A percentile compares a stretch with the other conserved stretches of the same genome.
Conservation (phyloP, 148 eudicot species). For the Mesembryanthemum crystallinum region DNA sequence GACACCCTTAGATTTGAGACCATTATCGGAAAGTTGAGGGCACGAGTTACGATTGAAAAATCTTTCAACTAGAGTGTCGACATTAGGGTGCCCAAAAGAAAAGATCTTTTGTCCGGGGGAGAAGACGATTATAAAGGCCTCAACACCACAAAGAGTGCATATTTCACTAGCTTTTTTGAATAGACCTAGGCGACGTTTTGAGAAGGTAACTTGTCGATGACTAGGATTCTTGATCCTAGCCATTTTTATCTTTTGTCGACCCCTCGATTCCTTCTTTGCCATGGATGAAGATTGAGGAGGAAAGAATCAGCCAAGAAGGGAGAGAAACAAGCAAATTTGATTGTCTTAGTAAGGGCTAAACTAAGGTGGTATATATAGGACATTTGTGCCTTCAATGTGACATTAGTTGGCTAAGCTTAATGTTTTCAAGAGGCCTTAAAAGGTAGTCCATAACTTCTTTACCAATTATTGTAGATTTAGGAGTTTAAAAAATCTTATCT, state of each 20-base stretch:
- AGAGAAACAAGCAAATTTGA: neutral
- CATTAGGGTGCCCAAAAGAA: constrained; percentile 50
- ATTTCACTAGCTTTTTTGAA: constrained; percentile 62
- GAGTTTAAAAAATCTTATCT: constrained; percentile 36
- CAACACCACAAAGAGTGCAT: constrained; percentile 49
- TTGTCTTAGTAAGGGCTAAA: neutral
- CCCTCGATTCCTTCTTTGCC: constrained; percentile 51
- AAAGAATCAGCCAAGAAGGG: too few relatives aligned
- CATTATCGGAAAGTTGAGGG: constrained; percentile 4
- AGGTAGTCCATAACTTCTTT: constrained; percentile 7
- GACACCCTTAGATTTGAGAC: constrained; percentile 13
- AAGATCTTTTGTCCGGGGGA: constrained; percentile 53
- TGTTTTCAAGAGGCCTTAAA: neutral
- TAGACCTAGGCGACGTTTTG: constrained; percentile 55
- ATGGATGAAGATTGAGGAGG: constrained; percentile 13
- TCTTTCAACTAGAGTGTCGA: constrained; percentile 36
- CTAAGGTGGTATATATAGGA: constrained; percentile 30
- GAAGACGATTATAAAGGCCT: constrained; percentile 38
- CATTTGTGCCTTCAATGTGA: neutral
- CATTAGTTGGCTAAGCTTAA: constrained; percentile 13
- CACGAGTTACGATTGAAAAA: constrained; percentile 34
- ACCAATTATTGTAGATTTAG: constrained; percentile 36
- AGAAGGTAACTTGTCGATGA: constrained; percentile 60
- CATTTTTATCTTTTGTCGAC: constrained; percentile 62
- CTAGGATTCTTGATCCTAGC: constrained; percentile 50